phyloP scores from a whole-genome alignment of 192 early-diverging fungal genomes.

The Podila verticillata region DNA sequence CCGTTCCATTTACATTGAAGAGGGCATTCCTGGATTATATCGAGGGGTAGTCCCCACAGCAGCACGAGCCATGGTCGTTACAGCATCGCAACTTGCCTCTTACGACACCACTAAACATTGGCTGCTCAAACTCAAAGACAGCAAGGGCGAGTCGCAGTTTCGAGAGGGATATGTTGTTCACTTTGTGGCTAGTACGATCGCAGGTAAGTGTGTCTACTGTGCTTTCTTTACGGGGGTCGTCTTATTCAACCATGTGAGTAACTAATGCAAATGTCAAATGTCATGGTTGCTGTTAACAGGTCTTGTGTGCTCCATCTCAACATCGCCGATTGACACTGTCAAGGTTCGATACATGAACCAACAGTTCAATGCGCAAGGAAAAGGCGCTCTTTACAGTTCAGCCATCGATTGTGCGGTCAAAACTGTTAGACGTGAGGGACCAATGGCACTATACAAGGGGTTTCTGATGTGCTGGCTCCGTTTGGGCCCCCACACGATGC shows the following conservation, averaged over 20 bases:
- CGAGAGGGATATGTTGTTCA: constrained; percentile 53
- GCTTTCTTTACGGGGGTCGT: too few relatives aligned
- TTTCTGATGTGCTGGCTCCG: constrained; percentile 62
- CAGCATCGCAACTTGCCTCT: constrained; percentile 58
- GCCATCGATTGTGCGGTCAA: constrained; percentile 45
- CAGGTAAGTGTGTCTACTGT: constrained; percentile 33
- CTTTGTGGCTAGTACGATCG: constrained; percentile 49
- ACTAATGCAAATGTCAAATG: not conserved
- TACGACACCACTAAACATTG: constrained; percentile 63
- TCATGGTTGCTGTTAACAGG: constrained; percentile 18
- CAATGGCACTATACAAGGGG: constrained; percentile 58
- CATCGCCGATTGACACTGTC: constrained; percentile 47
- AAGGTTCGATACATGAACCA: constrained; percentile 56
- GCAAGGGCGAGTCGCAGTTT: constrained; percentile 15
- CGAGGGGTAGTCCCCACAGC: constrained; percentile 59
- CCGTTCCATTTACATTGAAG: constrained; percentile 36
- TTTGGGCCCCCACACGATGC: constrained; percentile 63
- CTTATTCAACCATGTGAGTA: too few relatives aligned
- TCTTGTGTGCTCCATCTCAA: constrained; percentile 41
- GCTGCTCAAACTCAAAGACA: constrained; percentile 30
- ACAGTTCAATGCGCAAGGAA: constrained; percentile 37
- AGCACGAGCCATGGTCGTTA: constrained; percentile 57
- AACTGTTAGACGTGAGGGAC: constrained; percentile 54
- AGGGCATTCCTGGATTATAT: constrained; percentile 55
- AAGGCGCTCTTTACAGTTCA: constrained; percentile 28